These are phyloP conservation scores for Boletus eberwhitei DNA, from an alignment of 768 basidiomycete genomes.

Conservation along the genomic window DNA sequence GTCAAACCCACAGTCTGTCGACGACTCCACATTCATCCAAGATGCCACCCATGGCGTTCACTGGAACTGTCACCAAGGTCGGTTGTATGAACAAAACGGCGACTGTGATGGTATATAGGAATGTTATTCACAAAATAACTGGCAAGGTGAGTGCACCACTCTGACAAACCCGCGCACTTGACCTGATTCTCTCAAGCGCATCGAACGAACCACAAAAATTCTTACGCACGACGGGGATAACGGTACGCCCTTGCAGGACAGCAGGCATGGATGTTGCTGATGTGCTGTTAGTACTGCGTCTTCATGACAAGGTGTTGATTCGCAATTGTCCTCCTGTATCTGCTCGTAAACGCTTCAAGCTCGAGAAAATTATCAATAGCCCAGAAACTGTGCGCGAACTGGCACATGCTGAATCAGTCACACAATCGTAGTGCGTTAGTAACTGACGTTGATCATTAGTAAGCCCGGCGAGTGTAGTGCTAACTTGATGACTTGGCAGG, in stretches of 20 bases:
- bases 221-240: constrained; percentile 73
- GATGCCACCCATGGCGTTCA: constrained; percentile 79
- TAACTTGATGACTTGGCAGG: not conserved
- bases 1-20: not conserved
- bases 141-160: constrained; percentile 56
- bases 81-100: constrained; percentile 84
- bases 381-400: constrained; percentile 60
- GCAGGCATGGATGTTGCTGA: constrained; percentile 3
- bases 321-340: constrained; percentile 82
- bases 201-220: constrained; percentile 75
- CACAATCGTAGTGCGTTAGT: not conserved
- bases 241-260: constrained; percentile 41
- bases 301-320: constrained; percentile 71
- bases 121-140: constrained; percentile 67
- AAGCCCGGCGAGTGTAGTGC: not conserved
- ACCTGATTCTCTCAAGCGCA: constrained; percentile 43
- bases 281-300: constrained; percentile 48
- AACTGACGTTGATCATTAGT: not conserved
- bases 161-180: not conserved
- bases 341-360: constrained; percentile 70
- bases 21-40: constrained; percentile 6
- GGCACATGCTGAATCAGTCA: constrained; percentile 13
- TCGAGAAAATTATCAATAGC: constrained; percentile 65
- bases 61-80: constrained; percentile 73
- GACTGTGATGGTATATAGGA: constrained; percentile 77